Percentiles rank a stretch among this genome's conserved stretches.
phyloP scores from a whole-genome alignment of 1,284 basidiomycete species.

The Cutaneotrichosporon cyanovorans region DNA sequence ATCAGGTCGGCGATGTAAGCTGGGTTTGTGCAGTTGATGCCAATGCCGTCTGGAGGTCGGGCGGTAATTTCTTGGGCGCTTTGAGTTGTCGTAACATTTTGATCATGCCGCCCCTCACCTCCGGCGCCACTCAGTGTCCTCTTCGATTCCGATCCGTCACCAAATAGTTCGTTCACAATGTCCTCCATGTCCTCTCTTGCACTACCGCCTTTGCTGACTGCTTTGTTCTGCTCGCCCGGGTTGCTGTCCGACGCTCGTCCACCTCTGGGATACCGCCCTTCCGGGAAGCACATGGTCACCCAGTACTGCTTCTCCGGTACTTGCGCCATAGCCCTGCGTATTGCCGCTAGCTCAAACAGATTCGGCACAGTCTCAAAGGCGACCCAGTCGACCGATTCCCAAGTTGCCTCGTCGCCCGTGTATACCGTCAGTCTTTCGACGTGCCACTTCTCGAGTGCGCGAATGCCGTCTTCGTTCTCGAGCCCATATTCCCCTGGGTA shows the following conservation, averaged over 20 bases:
- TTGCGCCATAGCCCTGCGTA: constrained; percentile 55
- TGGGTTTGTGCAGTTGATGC: constrained; percentile 62
- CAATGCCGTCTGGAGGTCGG: constrained; percentile 54
- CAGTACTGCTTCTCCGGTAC: constrained; percentile 53
- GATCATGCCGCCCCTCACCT: no score
- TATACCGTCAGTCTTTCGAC: constrained; percentile 57
- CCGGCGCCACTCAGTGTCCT: no score
- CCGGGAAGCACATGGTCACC: constrained; percentile 64
- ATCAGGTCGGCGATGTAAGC: constrained; percentile 45
- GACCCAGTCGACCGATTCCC: constrained; percentile 57
- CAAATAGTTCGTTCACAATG: no score
- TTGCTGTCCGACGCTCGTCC: neutral
- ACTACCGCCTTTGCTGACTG: no score
- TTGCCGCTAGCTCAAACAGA: constrained; percentile 57
- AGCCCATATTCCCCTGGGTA: constrained; percentile 66
- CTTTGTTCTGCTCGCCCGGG: no score
- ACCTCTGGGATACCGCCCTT: constrained; percentile 26
- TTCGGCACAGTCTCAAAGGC: constrained; percentile 76
- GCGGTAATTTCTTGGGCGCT: no score
- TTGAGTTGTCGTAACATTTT: neutral
- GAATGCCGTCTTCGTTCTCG: constrained; percentile 5
- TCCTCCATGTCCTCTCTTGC: no score
- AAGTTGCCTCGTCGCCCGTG: constrained; percentile 50
- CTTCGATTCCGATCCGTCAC: no score
- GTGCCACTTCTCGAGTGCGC: constrained; percentile 60